Evolutionary conservation across 2,329 filamentous ascomycete genomes (phyloP), one percentile per base, ranked within the genome.

Genomic region (Bipolaris oryzae): DNA sequence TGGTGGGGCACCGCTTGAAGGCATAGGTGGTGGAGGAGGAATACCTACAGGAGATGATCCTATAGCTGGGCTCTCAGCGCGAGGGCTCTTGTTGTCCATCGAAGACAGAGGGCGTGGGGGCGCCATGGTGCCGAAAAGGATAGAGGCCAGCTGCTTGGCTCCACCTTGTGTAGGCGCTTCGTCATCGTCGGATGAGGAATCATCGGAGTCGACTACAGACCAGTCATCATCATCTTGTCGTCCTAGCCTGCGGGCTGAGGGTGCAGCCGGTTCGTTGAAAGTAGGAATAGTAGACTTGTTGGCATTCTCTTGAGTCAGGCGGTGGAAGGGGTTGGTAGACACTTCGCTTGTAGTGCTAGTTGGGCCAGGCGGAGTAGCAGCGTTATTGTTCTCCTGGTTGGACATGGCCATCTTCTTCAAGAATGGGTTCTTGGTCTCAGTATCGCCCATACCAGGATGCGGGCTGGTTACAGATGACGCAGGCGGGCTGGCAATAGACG

Each of bases 71-170:
- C 79, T 69, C 69, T 79, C 45, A 64, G 77, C 54, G 73, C 75
- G 54, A 37, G 81, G 76, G 54, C 78, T 79, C 67, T 90, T 90
- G 63, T 90, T 87, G 52, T 90, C 92, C 75, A 91, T 87, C 6
- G 92, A 89, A 18, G 91, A 96, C 42, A 97, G 79, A 28, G 94
- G 93, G 49, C 94, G 87, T 13, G 95, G 94, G 37, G 95, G 94
- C 9, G 86, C 94, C 93, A 99, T 98, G 49, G 93, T 96, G 57
- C 95, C 94, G 74, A 99, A 99, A 18, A 99, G 84, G 58, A 97
- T 95, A 6, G 91, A 96, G 15, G 95, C 95, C 35, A 99, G 85
- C 68, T 96, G 91, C 58, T 96, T 95, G 46, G 95, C 95, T 52
- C 91, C 91, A 48, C 90, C 90, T 16, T 91, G 88, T 9, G 88